phyloP scores from a whole-genome alignment of 768 basidiomycete species.

The Xerocomellus intermedius region DNA sequence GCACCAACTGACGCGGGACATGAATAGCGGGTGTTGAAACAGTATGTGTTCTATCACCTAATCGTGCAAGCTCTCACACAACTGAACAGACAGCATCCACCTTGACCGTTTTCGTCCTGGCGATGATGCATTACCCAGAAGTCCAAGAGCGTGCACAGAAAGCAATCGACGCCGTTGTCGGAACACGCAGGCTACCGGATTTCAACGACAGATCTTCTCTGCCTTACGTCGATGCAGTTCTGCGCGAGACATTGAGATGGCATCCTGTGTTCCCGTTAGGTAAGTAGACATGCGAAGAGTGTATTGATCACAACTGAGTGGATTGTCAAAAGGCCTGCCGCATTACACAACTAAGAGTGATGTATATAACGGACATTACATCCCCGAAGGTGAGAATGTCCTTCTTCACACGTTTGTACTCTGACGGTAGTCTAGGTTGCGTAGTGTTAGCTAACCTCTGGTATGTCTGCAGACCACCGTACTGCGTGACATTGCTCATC shows the following conservation, averaged over 20 bases:
- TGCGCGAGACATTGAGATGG: slow-evolving; percentile 37
- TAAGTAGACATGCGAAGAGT: slow-evolving; percentile 2
- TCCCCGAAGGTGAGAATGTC: slow-evolving; percentile 24
- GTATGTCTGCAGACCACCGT: slow-evolving; percentile 9
- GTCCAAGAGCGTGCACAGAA: slow-evolving; percentile 34
- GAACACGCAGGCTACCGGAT: slow-evolving; percentile 26
- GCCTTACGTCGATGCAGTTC: slow-evolving; percentile 33
- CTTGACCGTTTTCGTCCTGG: slow-evolving; percentile 30
- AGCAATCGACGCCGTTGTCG: slow-evolving; percentile 35
- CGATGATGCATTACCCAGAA: slow-evolving; percentile 36
- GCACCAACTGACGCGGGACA: slow-evolving; percentile 2
- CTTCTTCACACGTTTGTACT: not conserved
- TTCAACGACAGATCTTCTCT: slow-evolving; percentile 29
- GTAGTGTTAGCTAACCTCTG: slow-evolving; percentile 32
- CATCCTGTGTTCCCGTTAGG: slow-evolving; percentile 34
- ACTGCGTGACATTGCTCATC: slow-evolving; percentile 4
- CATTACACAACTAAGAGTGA: slow-evolving; percentile 27
- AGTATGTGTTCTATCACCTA: slow-evolving; percentile 10
- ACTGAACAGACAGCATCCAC: slow-evolving; percentile 32
- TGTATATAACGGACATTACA: slow-evolving; percentile 25
- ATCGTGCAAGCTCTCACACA: not conserved
- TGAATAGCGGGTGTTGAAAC: slow-evolving; percentile 31
- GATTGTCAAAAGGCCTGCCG: slow-evolving; percentile 23
- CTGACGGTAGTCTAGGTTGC: slow-evolving; percentile 25
- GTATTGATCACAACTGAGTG: not conserved